Evolutionary conservation across 2,329 filamentous ascomycete genomes (phyloP).

Genomic region (Diaporthe amygdali): DNA sequence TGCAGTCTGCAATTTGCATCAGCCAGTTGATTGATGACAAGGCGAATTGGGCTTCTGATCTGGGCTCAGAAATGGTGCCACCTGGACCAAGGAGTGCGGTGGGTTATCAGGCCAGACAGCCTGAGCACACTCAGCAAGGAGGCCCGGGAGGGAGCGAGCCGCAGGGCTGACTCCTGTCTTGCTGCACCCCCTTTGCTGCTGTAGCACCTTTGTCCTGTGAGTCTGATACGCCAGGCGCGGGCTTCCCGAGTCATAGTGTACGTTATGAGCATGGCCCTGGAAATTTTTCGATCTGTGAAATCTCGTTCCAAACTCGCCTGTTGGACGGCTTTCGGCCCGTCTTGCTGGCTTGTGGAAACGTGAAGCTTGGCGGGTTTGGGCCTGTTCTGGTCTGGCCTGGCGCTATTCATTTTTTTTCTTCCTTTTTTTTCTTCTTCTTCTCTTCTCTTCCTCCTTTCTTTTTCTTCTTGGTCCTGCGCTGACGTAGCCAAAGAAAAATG

Average conservation of each 20-base stretch:
- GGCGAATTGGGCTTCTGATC: not conserved
- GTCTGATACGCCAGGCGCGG: not conserved
- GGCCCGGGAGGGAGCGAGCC: not conserved
- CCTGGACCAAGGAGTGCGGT: not conserved
- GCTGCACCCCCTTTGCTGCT: not conserved
- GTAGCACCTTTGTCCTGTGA: not conserved
- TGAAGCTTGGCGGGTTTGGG: not conserved
- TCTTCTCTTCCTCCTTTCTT: not conserved
- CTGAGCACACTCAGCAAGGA: not conserved
- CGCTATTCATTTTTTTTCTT: not conserved
- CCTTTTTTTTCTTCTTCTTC: not conserved
- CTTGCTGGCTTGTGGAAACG: not conserved
- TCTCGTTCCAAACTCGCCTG: not conserved
- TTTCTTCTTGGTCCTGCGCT: not conserved
- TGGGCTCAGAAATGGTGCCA: constrained; percentile 17
- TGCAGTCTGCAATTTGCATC: not conserved
- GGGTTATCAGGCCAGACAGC: constrained; percentile 10
- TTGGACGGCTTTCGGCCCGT: constrained; percentile 5
- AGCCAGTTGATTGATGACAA: not conserved
- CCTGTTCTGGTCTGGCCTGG: not conserved
- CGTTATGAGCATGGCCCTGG: not conserved
- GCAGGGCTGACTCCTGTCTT: not conserved
- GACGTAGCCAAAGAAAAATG: not conserved
- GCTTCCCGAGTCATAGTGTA: constrained; percentile 3
- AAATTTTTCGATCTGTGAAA: not conserved